Base-by-base conservation (phyloP, 352 stramenopile species). In the Globisporangium yorkense region DNA sequence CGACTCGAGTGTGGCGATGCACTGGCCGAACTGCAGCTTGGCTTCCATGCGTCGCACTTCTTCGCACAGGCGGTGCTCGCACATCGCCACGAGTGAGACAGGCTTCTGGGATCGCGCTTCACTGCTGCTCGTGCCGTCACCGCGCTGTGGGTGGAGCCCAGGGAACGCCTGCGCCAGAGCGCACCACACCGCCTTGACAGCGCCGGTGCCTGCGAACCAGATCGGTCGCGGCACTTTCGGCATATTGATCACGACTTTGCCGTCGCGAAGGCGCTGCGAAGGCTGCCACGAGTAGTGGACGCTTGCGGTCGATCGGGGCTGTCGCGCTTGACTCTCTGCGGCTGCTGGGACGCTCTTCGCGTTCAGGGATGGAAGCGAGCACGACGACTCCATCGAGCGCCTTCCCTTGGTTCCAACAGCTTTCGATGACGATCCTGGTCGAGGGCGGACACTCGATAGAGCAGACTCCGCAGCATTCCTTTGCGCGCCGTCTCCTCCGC, bases 181-280 rank as follows among this genome's bases (percentile, higher is more conserved):
- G 54, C 81, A 88, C 88, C 88, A 96, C 29, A 94, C 81, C 4
- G 85, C 82, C 51, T 93, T 84, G 12, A 94, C 72, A 18, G 83
- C 74, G 2, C 88, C 87, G 4, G 81, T 92, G 2, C 87, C 87
- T 18, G 75, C 72, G 61, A 92, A 94, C 88, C 88, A 96, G 44
- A 96, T 90, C 9, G 82, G 86, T 47, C 70, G 71, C 6, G 87
- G 85, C 15, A 90, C 68, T 44, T 80, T 86, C 2, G 87, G 87
- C 69, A 94, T 79, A 53, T 88, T 88, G n/a, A 96, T 66, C 24
- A 90, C 63, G 4, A 88, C 81, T 45, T 83, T 87, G 9, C 80
- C 80, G 47, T 89, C 66, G 12, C 71, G 44, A 5, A 77, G 68
- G 15, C 66, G 67, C 39, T 89, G 82, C 1, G 74, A 88, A 16